Conservation (phyloP, 306 rosid genomes). For the Rosa multiflora region DNA sequence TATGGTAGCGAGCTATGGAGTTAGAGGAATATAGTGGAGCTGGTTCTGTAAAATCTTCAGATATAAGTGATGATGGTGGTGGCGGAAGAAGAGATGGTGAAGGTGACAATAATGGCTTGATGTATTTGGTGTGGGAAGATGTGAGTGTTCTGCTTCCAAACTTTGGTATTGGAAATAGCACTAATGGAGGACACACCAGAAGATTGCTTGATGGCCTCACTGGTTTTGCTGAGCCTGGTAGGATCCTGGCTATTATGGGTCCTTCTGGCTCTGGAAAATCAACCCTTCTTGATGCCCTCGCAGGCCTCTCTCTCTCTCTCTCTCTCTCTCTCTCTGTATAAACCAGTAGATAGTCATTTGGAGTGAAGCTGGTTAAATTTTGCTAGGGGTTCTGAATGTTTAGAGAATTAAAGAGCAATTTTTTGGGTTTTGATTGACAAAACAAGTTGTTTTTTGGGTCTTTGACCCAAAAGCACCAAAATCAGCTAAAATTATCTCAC, state of each 20-base stretch:
- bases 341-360: neutral
- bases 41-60: neutral
- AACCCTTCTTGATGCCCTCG: slow-evolving; percentile 87
- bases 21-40: neutral
- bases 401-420: neutral
- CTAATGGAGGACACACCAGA: slow-evolving; percentile 49
- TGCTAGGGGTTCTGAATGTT: neutral
- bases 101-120: slow-evolving; percentile 26
- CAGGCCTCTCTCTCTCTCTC: slow-evolving; percentile 46
- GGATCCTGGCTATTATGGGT: slow-evolving; percentile 92
- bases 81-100: neutral
- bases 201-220: slow-evolving; percentile 70
- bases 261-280: slow-evolving; percentile 98
- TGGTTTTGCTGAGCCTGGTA: slow-evolving; percentile 85
- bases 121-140: slow-evolving; percentile 86
- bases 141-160: slow-evolving; percentile 71
- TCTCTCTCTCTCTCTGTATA: slow-evolving; percentile 4
- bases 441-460: neutral
- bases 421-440: neutral
- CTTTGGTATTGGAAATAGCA: slow-evolving; percentile 31
- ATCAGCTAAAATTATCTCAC: too few relatives aligned
- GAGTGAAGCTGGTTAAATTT: neutral
- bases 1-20: slow-evolving; percentile 6
- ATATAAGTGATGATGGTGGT: neutral
- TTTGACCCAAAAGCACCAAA: too few relatives aligned